Conservation (phyloP, 2,329 filamentous ascomycete species). For the Pestalotiopsis sp. region DNA sequence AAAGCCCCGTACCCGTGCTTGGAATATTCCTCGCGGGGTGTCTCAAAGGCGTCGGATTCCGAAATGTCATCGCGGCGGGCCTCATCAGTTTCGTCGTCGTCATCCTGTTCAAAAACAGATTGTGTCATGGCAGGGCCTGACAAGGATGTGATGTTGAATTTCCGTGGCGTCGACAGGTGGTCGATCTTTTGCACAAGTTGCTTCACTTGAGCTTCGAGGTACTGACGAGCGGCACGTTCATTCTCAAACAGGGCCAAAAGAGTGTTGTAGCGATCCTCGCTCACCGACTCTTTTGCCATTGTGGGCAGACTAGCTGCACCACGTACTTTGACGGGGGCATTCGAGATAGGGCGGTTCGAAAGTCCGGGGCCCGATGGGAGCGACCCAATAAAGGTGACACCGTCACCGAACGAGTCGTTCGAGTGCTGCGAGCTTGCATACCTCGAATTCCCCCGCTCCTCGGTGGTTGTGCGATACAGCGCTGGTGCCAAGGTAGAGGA, state of each 20-base stretch:
- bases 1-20: conserved; percentile 41
- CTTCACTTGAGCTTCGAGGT: conserved; percentile 59
- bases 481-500: conserved; percentile 31
- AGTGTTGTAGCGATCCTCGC: conserved; percentile 50
- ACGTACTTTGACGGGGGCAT: conserved; percentile 45
- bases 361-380: conserved; percentile 29
- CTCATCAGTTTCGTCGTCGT: conserved; percentile 36
- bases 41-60: conserved; percentile 53
- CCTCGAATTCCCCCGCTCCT: conserved; percentile 28
- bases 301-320: conserved; percentile 48
- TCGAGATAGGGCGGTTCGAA: conserved; percentile 41
- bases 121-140: conserved; percentile 34
- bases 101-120: conserved; percentile 46
- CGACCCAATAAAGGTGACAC: conserved; percentile 47
- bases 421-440: conserved; percentile 43
- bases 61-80: conserved; percentile 24
- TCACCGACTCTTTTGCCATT: conserved; percentile 38
- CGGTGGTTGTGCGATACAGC: conserved; percentile 30
- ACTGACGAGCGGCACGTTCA: conserved; percentile 58
- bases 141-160: conserved; percentile 33
- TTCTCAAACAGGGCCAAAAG: conserved; percentile 56
- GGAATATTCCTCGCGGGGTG: conserved; percentile 49
- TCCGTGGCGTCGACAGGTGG: conserved; percentile 43
- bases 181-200: conserved; percentile 54
- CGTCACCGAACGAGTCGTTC: conserved; percentile 49